Evolutionary conservation across 31 red algal species (phyloP), one percentile per base, ranked within the genome.

Genomic region (Asparagopsis taxiformis): DNA sequence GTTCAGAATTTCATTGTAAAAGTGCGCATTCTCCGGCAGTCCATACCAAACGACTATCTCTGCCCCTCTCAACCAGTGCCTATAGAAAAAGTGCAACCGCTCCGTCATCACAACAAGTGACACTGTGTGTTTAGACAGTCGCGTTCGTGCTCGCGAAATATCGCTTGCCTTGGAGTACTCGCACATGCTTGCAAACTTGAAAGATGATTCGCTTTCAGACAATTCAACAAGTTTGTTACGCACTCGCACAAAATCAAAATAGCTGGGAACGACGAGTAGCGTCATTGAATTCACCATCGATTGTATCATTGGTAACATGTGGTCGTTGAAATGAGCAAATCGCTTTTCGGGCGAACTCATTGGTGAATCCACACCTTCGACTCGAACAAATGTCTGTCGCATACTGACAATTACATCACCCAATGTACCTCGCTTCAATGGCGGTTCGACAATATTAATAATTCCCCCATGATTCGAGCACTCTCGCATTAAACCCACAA

Each of bases 231-330:
- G 72, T 38, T 44, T 59, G 62, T 87, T 87, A 6, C 82, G 70
- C 5, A 87, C 72, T 9, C 82, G 62, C 23, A 87, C 82, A 77
- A 62, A 87, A 69, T 87, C 82, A 48, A 87, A 87, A 57, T 87
- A 87, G 28, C 49, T 62, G 22, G 82, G 82, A 23, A 87, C 39
- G 24, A 87, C 46, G 31, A 87, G n/a, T 38, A 87, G 48, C 39
- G 60, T 39, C 1, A 38, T 56, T 20, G 44, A 59, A 65, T 73
- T 56, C 28, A 71, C 5, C 7, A 58, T 37, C 6, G 59, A 67
- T 11, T 71, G 60, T 37, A 87, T 24, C 53, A 46, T 30, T 3
- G 59, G 70, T n/a, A 87, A 48, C 0, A 59, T 55, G 13, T 75
- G 46, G 10, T 65, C 48, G 23, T 59, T 72, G 50, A 87, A 87